Conservation (phyloP, 768 basidiomycete genomes). For the Mycena olivaceomarginata region DNA sequence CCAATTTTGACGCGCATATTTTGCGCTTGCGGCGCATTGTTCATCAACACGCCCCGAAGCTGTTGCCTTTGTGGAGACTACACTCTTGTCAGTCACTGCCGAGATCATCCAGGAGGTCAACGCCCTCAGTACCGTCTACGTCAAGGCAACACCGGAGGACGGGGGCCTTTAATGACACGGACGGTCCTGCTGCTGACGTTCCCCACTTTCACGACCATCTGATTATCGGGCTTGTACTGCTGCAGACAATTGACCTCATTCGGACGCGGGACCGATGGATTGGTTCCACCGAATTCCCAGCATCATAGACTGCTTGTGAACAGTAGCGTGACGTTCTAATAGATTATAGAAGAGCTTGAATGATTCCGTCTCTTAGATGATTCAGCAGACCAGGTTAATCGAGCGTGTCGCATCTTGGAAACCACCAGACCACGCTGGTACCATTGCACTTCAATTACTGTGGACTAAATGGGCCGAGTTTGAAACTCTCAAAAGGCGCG, state of each 20-base stretch:
- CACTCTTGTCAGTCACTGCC: slow-evolving; percentile 65
- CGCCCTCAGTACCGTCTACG: no score
- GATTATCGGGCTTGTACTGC: slow-evolving; percentile 68
- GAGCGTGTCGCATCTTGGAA: slow-evolving; percentile 66
- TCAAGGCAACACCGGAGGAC: slow-evolving; percentile 53
- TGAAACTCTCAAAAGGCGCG: slow-evolving; percentile 75
- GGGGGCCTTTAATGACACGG: slow-evolving; percentile 48
- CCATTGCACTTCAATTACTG: slow-evolving; percentile 58
- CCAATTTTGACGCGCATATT: slow-evolving; percentile 71
- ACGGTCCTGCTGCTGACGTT: slow-evolving; percentile 16
- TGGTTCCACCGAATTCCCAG: slow-evolving; percentile 60
- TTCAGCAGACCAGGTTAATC: slow-evolving; percentile 67
- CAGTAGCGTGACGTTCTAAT: slow-evolving; percentile 60
- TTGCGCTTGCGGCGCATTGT: slow-evolving; percentile 80
- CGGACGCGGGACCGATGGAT: slow-evolving; percentile 60
- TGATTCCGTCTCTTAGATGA: slow-evolving; percentile 59
- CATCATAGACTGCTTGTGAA: slow-evolving; percentile 75
- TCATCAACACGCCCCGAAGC: slow-evolving; percentile 67
- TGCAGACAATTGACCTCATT: slow-evolving; percentile 76
- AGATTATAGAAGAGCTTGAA: not conserved
- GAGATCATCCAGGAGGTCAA: slow-evolving; percentile 68
- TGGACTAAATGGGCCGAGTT: slow-evolving; percentile 76
- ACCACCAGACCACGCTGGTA: slow-evolving; percentile 61
- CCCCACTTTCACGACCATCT: slow-evolving; percentile 58
- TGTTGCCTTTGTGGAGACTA: slow-evolving; percentile 54